These are phyloP conservation scores for Obba rivulosa DNA, from an alignment of 768 basidiomycete species.

Conservation along the genomic window DNA sequence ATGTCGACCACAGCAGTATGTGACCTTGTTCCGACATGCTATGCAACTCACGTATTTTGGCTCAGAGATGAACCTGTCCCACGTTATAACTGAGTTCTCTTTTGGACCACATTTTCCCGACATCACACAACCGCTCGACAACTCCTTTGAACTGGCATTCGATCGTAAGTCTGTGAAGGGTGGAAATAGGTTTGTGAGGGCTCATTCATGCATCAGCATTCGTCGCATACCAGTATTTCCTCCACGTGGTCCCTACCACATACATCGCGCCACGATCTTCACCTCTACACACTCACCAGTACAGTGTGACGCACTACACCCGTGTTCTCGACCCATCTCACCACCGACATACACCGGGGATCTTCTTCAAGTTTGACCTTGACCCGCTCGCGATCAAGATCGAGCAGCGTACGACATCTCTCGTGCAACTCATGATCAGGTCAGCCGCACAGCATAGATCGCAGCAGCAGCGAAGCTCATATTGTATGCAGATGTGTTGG, in stretches of 20 bases:
- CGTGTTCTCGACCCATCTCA: constrained; percentile 55
- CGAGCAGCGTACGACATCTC: constrained; percentile 79
- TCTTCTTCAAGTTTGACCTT: constrained; percentile 98
- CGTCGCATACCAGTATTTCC: constrained; percentile 89
- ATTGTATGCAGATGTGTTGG: constrained; percentile 58
- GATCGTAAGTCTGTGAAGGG: constrained; percentile 45
- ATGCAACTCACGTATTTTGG: not conserved
- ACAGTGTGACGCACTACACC: constrained; percentile 92
- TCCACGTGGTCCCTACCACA: constrained; percentile 93
- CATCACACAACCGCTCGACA: constrained; percentile 91
- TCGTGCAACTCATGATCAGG: constrained; percentile 79
- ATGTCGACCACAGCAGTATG: constrained; percentile 83
- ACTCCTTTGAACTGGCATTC: constrained; percentile 72
- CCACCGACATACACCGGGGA: constrained; percentile 80
- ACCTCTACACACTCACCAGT: constrained; percentile 76
- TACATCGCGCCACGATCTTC: constrained; percentile 71
- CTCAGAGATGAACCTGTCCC: constrained; percentile 92
- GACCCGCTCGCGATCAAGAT: constrained; percentile 86
- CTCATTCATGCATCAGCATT: constrained; percentile 51
- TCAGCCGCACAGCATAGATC: constrained; percentile 13
- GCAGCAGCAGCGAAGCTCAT: not conserved
- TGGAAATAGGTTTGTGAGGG: not conserved
- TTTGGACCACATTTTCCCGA: constrained; percentile 96
- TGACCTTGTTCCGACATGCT: too few species aligned
- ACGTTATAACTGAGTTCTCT: constrained; percentile 94